phyloP scores from a whole-genome alignment of 2,329 filamentous ascomycete genomes.

The Trichoderma brevicompactum region DNA sequence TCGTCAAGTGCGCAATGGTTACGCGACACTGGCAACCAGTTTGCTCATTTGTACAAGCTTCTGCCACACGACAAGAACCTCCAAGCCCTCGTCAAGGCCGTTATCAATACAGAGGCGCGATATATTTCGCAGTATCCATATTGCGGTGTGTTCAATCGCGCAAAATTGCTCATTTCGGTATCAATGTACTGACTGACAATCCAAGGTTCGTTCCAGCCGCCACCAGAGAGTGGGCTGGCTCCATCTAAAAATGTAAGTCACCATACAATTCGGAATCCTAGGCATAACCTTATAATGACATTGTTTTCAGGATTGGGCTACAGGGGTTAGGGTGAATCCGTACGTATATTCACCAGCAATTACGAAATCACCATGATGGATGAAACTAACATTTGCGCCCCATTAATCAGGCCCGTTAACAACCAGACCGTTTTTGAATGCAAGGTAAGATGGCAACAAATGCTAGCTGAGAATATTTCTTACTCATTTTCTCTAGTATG shows the following conservation, averaged over 20 bases:
- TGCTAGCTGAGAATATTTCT: not conserved
- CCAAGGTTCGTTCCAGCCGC: slow-evolving; percentile 82
- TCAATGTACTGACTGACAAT: not conserved
- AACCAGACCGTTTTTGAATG: slow-evolving; percentile 38
- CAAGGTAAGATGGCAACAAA: slow-evolving; percentile 32
- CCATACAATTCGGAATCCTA: too few species aligned
- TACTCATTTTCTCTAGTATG: slow-evolving; percentile 65
- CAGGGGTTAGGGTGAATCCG: slow-evolving; percentile 36
- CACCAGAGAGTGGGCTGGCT: slow-evolving; percentile 65
- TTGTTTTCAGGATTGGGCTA: slow-evolving; percentile 31
- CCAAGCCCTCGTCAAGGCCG: slow-evolving; percentile 69
- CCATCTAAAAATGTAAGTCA: slow-evolving; percentile 35
- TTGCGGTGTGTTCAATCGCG: slow-evolving; percentile 52
- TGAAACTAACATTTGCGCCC: not conserved
- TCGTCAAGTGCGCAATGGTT: slow-evolving; percentile 62
- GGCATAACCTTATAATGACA: not conserved
- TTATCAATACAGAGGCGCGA: slow-evolving; percentile 72
- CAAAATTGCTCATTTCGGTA: not conserved
- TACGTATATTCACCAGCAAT: slow-evolving; percentile 25
- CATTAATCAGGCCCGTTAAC: slow-evolving; percentile 33
- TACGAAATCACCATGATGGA: not conserved
- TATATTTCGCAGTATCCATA: slow-evolving; percentile 74
- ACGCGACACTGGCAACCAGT: slow-evolving; percentile 77
- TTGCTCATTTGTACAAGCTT: slow-evolving; percentile 69
- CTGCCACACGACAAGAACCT: slow-evolving; percentile 62